phyloP scores from a whole-genome alignment of 371 early-diverging fungal species.

The Entomophthora muscae region DNA sequence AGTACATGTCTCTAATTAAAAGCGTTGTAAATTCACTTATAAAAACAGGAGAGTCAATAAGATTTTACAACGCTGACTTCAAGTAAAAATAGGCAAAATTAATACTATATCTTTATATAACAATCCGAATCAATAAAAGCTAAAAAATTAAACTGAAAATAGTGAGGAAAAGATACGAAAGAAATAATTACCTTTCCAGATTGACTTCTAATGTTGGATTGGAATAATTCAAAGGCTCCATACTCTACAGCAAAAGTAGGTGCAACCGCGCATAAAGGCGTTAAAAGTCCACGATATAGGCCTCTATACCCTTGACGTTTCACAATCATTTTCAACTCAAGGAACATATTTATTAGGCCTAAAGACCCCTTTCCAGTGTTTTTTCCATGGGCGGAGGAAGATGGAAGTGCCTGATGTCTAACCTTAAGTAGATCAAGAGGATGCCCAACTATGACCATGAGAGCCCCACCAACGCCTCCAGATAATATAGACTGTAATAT shows the following conservation, averaged over 20 bases:
- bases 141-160: neutral
- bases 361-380: slow-evolving; percentile 29
- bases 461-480: slow-evolving; percentile 2
- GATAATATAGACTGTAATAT: too few relatives aligned
- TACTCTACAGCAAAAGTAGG: neutral
- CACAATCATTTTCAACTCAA: neutral
- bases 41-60: too few relatives aligned
- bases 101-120: too few relatives aligned
- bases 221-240: too few relatives aligned
- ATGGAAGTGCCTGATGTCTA: neutral
- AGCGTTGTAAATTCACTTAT: too few relatives aligned
- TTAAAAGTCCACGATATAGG: neutral
- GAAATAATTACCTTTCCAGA: neutral
- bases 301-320: neutral
- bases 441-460: slow-evolving; percentile 2
- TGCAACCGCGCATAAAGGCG: neutral
- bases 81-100: too few relatives aligned
- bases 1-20: too few relatives aligned
- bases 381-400: too few relatives aligned
- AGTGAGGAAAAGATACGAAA: neutral
- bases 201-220: neutral
- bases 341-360: neutral
- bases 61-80: too few relatives aligned
- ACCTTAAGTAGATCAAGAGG: slow-evolving; percentile 4
- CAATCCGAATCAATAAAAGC: too few relatives aligned